A percentile compares a stretch with the other conserved stretches of the same genome.
Evolutionary conservation across 2,329 filamentous ascomycete genomes (phyloP).

Genomic region (Paramyrothecium sp.): DNA sequence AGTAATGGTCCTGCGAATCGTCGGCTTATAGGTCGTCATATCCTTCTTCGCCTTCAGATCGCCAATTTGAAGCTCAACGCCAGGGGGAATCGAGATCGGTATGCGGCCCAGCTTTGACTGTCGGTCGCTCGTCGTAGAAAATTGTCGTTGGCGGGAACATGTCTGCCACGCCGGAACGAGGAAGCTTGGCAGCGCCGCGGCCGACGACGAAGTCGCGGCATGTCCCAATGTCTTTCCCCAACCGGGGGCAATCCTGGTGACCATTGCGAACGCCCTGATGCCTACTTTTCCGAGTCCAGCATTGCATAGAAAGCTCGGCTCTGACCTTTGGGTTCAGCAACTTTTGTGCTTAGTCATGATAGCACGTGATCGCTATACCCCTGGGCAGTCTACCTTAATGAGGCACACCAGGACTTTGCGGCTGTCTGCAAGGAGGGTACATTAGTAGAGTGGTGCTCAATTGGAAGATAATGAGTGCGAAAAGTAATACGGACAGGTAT

Average conservation of each 20-base stretch:
- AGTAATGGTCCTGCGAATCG: conserved; percentile 66
- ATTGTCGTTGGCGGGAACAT: conserved; percentile 33
- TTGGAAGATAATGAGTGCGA: no score
- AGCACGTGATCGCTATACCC: conserved; percentile 21
- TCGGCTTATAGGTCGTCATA: conserved; percentile 58
- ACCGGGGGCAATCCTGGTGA: conserved; percentile 63
- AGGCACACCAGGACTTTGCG: no score
- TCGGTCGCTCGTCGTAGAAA: conserved; percentile 68
- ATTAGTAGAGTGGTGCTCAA: no score
- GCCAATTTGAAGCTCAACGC: conserved; percentile 74
- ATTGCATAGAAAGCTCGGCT: not conserved
- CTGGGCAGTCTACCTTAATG: not conserved
- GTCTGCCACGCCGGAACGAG: conserved; percentile 69
- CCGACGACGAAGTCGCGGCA: conserved; percentile 46
- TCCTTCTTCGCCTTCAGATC: conserved; percentile 56
- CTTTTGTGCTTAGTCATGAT: conserved; percentile 28
- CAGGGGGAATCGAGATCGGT: conserved; percentile 76
- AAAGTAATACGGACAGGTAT: no score
- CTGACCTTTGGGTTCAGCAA: not conserved
- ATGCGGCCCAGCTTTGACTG: conserved; percentile 84
- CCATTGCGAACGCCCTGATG: conserved; percentile 22
- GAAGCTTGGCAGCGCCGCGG: conserved; percentile 65
- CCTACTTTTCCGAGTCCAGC: not conserved
- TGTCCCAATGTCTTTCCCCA: conserved; percentile 60
- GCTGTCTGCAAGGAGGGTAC: no score